Evolutionary conservation across 306 rosid genomes (phyloP).

Genomic region (Ziziphus jujuba): DNA sequence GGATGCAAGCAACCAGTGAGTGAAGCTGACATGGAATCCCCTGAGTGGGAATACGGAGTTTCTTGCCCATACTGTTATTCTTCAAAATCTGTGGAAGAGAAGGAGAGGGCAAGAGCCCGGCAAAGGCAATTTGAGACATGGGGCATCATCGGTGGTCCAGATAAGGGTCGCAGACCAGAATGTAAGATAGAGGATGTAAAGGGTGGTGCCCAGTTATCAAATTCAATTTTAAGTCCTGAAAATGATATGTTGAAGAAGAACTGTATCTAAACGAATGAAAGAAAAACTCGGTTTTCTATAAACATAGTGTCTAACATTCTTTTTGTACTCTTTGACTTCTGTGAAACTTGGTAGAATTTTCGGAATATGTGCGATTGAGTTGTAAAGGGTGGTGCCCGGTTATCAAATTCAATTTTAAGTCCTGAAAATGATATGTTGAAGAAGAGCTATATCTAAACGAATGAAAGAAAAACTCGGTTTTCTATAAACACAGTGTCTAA

Average conservation of each 20-base stretch:
- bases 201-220: conserved; percentile 43
- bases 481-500: too few species aligned
- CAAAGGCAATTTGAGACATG: conserved; percentile 84
- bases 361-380: too few species aligned
- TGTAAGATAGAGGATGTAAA: conserved; percentile 18
- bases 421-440: neutral
- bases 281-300: too few species aligned
- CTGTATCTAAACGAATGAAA: too few species aligned
- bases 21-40: conserved; percentile 85
- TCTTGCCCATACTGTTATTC: conserved; percentile 76
- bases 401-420: conserved; percentile 49
- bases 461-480: too few species aligned
- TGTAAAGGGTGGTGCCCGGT: conserved; percentile 30
- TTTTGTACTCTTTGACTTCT: too few species aligned
- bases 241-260: neutral
- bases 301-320: too few species aligned
- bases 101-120: conserved; percentile 92
- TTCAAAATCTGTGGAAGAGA: conserved; percentile 77
- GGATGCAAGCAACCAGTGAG: conserved; percentile 96
- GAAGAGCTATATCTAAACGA: neutral
- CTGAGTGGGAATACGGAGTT: conserved; percentile 74
- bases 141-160: conserved; percentile 93
- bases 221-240: conserved; percentile 36
- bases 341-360: too few species aligned
- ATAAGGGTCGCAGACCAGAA: conserved; percentile 63